A percentile compares a stretch with the other conserved stretches of the same genome.
Conservation (phyloP, 768 basidiomycete species). For the Coprinellus aureogranulatus region DNA sequence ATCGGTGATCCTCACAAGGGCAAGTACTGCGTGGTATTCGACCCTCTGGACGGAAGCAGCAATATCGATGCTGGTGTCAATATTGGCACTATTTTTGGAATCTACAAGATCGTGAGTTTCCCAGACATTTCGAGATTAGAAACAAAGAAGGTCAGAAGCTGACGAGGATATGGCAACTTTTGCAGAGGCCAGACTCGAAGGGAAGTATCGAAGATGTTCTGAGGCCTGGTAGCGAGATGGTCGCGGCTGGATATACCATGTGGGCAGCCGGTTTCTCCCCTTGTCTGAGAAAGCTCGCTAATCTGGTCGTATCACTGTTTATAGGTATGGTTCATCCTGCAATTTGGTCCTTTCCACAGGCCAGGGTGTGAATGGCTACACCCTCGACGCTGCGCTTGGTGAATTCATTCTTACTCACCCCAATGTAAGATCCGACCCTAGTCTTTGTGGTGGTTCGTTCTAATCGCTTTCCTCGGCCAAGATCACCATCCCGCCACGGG, state of each 20-base stretch:
- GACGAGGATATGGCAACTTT: slow-evolving; percentile 4
- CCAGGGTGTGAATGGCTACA: slow-evolving; percentile 96
- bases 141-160: not conserved
- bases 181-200: slow-evolving; percentile 67
- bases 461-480: slow-evolving; percentile 25
- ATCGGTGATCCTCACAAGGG: slow-evolving; percentile 80
- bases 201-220: slow-evolving; percentile 88
- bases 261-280: slow-evolving; percentile 35
- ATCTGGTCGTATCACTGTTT: not conserved
- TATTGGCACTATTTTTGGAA: slow-evolving; percentile 96
- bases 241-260: slow-evolving; percentile 98
- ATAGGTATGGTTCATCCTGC: slow-evolving; percentile 84
- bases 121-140: not conserved
- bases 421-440: slow-evolving; percentile 46
- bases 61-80: slow-evolving; percentile 99
- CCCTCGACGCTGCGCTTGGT: slow-evolving; percentile 89
- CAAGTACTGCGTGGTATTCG: slow-evolving; percentile 96
- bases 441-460: slow-evolving; percentile 4
- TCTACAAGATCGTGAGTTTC: slow-evolving; percentile 81
- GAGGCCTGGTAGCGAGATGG: slow-evolving; percentile 93
- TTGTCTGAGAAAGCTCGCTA: not conserved
- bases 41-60: slow-evolving; percentile 93
- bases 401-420: slow-evolving; percentile 99
- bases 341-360: slow-evolving; percentile 96
- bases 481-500: slow-evolving; percentile 91